These are phyloP conservation scores for Penicillium lagena DNA, from an alignment of 495 filamentous ascomycete genomes.

Conservation along the genomic window DNA sequence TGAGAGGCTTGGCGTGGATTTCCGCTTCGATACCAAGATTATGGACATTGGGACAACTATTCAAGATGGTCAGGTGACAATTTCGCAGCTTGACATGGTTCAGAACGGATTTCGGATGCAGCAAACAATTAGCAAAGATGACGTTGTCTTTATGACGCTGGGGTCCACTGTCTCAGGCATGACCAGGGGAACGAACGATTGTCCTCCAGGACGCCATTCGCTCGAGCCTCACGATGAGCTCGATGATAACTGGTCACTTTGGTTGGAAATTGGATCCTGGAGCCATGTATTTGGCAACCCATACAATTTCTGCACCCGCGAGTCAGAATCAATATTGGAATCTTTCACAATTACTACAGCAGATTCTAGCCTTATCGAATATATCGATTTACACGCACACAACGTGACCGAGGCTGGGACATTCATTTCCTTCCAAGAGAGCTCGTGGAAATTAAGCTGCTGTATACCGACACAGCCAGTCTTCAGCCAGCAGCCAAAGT, in stretches of 20 bases:
- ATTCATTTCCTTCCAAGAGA: conserved; percentile 21
- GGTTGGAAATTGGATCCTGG: conserved; percentile 3
- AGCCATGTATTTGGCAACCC: conserved; percentile 25
- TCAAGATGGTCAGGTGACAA: background rate
- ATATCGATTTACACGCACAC: conserved; percentile 8
- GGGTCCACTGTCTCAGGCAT: conserved; percentile 23
- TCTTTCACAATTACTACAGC: conserved; percentile 34
- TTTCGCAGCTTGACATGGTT: background rate
- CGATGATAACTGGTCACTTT: conserved; percentile 22
- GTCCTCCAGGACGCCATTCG: conserved; percentile 12
- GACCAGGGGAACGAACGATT: conserved; percentile 15
- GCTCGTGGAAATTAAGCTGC: conserved; percentile 26
- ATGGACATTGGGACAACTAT: conserved; percentile 17
- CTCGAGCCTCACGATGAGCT: conserved; percentile 19
- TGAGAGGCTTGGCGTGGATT: conserved; percentile 32
- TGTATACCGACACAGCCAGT: conserved; percentile 28
- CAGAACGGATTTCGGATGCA: conserved; percentile 3
- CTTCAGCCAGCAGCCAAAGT: conserved; percentile 20
- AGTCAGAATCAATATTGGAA: conserved; percentile 20
- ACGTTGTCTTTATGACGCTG: conserved; percentile 24
- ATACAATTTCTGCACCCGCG: conserved; percentile 22
- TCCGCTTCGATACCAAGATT: conserved; percentile 29
- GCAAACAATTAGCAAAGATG: conserved; percentile 11
- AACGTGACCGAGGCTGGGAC: conserved; percentile 4
- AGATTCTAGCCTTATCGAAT: conserved; percentile 11